Evolutionary conservation across 306 rosid species (phyloP).

Genomic region (Canavalia gladiata): DNA sequence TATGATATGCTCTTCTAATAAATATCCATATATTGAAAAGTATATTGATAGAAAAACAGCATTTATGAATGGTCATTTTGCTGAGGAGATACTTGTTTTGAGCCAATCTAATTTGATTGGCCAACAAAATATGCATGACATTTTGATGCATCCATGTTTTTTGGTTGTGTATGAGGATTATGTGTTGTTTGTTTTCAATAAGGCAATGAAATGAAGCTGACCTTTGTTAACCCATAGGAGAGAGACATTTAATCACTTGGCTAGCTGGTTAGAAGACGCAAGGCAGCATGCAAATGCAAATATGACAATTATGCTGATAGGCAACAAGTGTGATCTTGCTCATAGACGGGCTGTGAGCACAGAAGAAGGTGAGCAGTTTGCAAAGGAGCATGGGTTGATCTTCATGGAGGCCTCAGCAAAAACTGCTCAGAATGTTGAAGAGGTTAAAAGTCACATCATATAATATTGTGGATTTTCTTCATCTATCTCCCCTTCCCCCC

Average conservation of each 20-base stretch:
- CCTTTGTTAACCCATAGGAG: conserved; percentile 65
- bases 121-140: neutral
- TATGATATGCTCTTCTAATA: conserved; percentile 4
- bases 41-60: neutral
- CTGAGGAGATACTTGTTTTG: conserved; percentile 13
- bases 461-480: conserved; percentile 32
- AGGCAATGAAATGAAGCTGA: conserved; percentile 35
- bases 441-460: conserved; percentile 60
- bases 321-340: conserved; percentile 96
- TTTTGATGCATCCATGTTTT: conserved; percentile 23
- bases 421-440: conserved; percentile 98
- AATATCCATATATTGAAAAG: neutral
- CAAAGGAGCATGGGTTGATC: conserved; percentile 94
- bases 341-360: conserved; percentile 99
- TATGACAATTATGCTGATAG: conserved; percentile 96
- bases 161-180: conserved; percentile 15
- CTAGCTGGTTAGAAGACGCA: conserved; percentile 99
- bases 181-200: conserved; percentile 9
- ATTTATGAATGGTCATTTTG: conserved; percentile 11
- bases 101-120: conserved; percentile 21
- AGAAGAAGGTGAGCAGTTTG: conserved; percentile 98
- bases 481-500: neutral
- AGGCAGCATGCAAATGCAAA: conserved; percentile 99
- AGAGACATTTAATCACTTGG: conserved; percentile 97
- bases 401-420: conserved; percentile 99